A percentile compares a stretch with the other conserved stretches of the same genome.
These are phyloP conservation scores for Arthrinium puccinioides DNA, from an alignment of 2,329 filamentous ascomycete genomes.

Conservation along the genomic window DNA sequence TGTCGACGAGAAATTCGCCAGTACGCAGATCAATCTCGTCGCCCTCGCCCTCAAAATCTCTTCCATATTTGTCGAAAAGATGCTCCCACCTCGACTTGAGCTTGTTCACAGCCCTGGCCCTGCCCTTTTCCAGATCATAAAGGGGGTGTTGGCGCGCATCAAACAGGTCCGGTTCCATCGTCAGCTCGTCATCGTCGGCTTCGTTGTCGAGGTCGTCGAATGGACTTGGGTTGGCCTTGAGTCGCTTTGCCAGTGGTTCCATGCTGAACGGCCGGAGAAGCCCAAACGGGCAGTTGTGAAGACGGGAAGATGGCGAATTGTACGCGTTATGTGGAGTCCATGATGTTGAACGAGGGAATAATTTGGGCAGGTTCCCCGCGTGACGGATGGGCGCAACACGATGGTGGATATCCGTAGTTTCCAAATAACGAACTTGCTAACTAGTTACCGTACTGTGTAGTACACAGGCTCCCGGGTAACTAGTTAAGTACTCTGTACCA, in stretches of 20 bases:
- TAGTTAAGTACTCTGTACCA: no score
- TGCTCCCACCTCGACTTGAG: constrained; percentile 80
- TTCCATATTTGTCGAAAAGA: constrained; percentile 84
- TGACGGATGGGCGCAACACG: no score
- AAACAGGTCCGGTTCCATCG: constrained; percentile 38
- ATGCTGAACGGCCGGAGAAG: constrained; percentile 28
- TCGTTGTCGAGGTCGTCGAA: constrained; percentile 30
- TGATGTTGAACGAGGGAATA: no score
- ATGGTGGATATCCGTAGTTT: no score
- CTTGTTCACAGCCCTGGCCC: constrained; percentile 59
- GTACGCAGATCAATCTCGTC: constrained; percentile 86
- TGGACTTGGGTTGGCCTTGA: constrained; percentile 41
- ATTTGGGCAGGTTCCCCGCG: no score
- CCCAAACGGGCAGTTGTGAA: no score
- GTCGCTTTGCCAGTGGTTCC: constrained; percentile 55
- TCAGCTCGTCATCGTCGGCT: constrained; percentile 38
- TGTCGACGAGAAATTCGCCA: constrained; percentile 78
- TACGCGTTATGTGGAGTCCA: no score
- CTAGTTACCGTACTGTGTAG: no score
- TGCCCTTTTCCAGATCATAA: constrained; percentile 52
- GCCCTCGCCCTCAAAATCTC: constrained; percentile 73
- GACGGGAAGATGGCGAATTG: no score
- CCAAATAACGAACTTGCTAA: no score
- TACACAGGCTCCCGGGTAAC: no score
- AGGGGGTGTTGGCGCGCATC: constrained; percentile 42